Evolutionary conservation across 1,284 basidiomycete genomes (phyloP), one percentile per base, ranked within the genome.

Genomic region (Fomitopsis schrenkii): DNA sequence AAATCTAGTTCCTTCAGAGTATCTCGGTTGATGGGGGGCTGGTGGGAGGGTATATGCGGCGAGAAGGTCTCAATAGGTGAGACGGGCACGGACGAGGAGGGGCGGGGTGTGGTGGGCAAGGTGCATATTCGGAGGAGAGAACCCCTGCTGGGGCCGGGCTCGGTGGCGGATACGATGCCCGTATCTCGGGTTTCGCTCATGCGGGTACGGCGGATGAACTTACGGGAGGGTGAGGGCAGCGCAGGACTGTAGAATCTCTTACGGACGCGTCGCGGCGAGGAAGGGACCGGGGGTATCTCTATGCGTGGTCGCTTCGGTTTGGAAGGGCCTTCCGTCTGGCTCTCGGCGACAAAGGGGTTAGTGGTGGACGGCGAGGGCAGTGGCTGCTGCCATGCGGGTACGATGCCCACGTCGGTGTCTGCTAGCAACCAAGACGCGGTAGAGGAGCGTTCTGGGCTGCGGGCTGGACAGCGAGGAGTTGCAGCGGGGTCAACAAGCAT

Each of bases 1-100:
- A 96, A 79, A 73, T 97, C 94, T 52, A 97, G 80, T 71, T 95
- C 91, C 70, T 87, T 88, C 68, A 97, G 79, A 0, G 93, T 93
- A 58, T 88, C 84, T 53, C 90, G 82, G 69, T 94, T 95, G 72
- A 97, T 92, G 57, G 91, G 84, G 0, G 95, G 94, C 53, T 82
- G 79, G 48, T 85, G 76, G 30, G 88, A 79, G 9, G 92, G 92
- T 66, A 90, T 83, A 65, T 86, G 82, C 5, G 81, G 77, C 5
- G 83, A 83, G 59, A 78, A 75, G 41, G 81, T 78, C 71, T 88
- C 84, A 65, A 86, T 77, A 59, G 81, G 78, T 40, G 71, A 75
- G 50, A 69, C 68, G 33, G 71, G 71, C 0, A 68, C 63, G 9
- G 73, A 70, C 14, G 67, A 67, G 30, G 66, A 64, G 45, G 57